These are phyloP conservation scores for Dryas integrifolia DNA, from an alignment of 331 rosid species.

Conservation along the genomic window DNA sequence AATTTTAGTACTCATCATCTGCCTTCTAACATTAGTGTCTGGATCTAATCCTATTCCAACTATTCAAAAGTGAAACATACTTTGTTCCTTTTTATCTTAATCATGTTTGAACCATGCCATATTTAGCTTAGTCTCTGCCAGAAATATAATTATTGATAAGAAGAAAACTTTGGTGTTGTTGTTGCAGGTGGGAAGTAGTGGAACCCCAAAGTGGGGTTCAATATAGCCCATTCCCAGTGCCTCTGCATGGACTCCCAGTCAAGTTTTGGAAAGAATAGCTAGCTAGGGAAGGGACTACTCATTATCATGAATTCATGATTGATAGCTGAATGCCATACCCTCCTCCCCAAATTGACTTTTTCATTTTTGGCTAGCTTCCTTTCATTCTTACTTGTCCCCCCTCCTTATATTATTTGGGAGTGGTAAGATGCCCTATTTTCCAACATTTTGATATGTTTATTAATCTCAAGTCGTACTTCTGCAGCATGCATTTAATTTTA, in stretches of 20 bases:
- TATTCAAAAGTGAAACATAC: background rate
- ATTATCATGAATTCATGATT: too few relatives aligned
- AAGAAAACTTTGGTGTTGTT: background rate
- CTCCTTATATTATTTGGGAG: conserved; percentile 7
- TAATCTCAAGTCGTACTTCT: too few relatives aligned
- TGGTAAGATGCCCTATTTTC: conserved; percentile 1
- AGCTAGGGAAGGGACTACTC: too few relatives aligned
- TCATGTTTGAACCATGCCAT: too few relatives aligned
- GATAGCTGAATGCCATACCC: conserved; percentile 17
- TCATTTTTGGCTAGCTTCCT: conserved; percentile 27
- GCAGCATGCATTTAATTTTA: too few relatives aligned
- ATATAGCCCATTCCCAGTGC: conserved; percentile 85
- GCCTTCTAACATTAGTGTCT: too few relatives aligned
- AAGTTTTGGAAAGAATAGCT: conserved; percentile 61
- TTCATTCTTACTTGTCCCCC: conserved; percentile 13
- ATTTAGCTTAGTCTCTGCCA: too few relatives aligned
- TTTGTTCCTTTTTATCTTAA: background rate
- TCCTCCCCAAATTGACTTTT: conserved; percentile 13
- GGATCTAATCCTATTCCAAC: too few relatives aligned
- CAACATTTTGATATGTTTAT: too few relatives aligned
- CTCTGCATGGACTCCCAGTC: conserved; percentile 69
- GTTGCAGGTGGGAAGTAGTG: conserved; percentile 74
- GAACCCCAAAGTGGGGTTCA: conserved; percentile 64
- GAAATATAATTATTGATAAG: background rate
- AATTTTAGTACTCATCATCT: background rate